Evolutionary conservation across 2,329 filamentous ascomycete genomes (phyloP).

Genomic region (Aspergillus tubingensis): DNA sequence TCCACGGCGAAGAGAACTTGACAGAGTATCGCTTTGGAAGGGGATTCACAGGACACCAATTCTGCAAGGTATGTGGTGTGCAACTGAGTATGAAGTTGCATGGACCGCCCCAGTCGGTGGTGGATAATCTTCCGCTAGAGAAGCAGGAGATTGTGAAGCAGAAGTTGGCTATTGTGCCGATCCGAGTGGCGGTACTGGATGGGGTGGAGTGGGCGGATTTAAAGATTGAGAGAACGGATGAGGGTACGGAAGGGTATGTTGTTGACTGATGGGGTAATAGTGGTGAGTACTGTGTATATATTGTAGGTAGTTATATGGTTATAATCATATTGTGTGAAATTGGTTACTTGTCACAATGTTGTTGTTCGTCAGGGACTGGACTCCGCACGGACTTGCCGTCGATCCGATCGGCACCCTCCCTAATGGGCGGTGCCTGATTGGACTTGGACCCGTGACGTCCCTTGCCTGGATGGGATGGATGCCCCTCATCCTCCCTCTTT

Average conservation of each 20-base stretch:
- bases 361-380: not conserved
- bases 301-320: too few relatives aligned
- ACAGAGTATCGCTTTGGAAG: not conserved
- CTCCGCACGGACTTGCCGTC: not conserved
- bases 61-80: not conserved
- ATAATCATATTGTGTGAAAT: too few relatives aligned
- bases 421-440: constrained; percentile 8
- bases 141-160: not conserved
- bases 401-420: not conserved
- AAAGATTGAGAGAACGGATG: not conserved
- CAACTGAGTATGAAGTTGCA: not conserved
- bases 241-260: not conserved
- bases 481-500: not conserved
- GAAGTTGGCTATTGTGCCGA: not conserved
- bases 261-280: not conserved
- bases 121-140: not conserved
- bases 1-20: not conserved
- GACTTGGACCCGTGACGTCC: not conserved
- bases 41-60: not conserved
- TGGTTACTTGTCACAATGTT: not conserved
- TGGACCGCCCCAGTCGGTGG: not conserved
- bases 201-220: not conserved
- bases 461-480: not conserved
- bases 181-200: not conserved
- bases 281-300: too few relatives aligned